A percentile compares a stretch with the other conserved stretches of the same genome.
Conservation (phyloP, 352 stramenopile genomes). For the Thalassiosira livingstoniorum region DNA sequence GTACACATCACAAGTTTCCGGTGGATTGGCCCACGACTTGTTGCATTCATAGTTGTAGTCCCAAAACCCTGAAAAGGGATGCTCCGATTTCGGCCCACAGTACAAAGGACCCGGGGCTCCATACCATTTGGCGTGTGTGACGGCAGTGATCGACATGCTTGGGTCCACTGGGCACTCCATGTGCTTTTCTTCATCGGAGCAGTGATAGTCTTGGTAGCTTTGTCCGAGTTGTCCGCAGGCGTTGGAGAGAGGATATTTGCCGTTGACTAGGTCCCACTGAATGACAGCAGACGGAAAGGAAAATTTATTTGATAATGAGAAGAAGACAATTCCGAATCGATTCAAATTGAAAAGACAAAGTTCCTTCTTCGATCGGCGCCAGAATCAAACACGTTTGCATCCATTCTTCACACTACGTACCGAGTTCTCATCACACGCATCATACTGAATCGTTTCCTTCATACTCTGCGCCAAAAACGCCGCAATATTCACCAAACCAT, state of each 20-base stretch:
- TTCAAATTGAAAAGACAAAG: no score
- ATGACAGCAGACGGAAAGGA: no score
- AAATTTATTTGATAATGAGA: no score
- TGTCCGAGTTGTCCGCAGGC: slow-evolving; percentile 13
- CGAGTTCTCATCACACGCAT: slow-evolving; percentile 52
- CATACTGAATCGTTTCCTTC: slow-evolving; percentile 62
- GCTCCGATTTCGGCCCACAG: slow-evolving; percentile 20
- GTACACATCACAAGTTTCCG: slow-evolving; percentile 15
- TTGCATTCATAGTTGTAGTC: slow-evolving; percentile 29
- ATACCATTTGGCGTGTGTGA: slow-evolving; percentile 70
- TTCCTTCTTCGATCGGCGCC: no score
- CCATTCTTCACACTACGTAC: slow-evolving; percentile 10
- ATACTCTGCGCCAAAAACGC: slow-evolving; percentile 58
- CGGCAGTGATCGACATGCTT: slow-evolving; percentile 64
- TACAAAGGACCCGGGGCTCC: slow-evolving; percentile 11
- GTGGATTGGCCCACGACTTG: slow-evolving; percentile 32
- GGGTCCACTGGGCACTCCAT: slow-evolving; percentile 68
- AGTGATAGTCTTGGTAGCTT: slow-evolving; percentile 71
- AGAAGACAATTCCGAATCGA: no score
- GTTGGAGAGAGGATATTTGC: neutral
- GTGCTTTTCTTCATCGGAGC: slow-evolving; percentile 54
- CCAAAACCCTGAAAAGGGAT: slow-evolving; percentile 28
- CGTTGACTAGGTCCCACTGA: neutral
- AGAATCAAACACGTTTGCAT: no score
- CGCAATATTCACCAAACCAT: slow-evolving; percentile 55